These are phyloP conservation scores for Polytolypa hystricis DNA, from an alignment of 2,329 filamentous ascomycete genomes.

Conservation along the genomic window DNA sequence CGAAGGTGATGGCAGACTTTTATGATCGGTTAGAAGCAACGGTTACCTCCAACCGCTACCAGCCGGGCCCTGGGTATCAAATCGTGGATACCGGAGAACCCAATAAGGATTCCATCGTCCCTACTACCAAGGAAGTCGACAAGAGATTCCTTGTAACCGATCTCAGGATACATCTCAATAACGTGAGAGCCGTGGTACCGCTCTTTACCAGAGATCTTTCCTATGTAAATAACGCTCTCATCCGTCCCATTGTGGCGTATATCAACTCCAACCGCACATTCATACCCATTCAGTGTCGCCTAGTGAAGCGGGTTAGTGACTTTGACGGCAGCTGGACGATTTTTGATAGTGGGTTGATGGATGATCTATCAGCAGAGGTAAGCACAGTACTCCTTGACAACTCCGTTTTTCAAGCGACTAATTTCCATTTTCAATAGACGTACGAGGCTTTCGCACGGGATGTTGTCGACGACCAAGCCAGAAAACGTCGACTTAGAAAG, in stretches of 20 bases:
- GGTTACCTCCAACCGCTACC: slow-evolving; percentile 64
- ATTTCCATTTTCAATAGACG: slow-evolving; percentile 40
- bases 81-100: slow-evolving; percentile 15
- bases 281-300: slow-evolving; percentile 87
- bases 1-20: slow-evolving; percentile 92
- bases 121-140: slow-evolving; percentile 39
- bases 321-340: slow-evolving; percentile 95
- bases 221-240: slow-evolving; percentile 90
- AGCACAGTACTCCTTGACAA: slow-evolving; percentile 13
- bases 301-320: slow-evolving; percentile 78
- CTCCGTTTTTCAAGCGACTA: not conserved
- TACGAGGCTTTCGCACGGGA: slow-evolving; percentile 90
- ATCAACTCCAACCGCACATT: slow-evolving; percentile 94
- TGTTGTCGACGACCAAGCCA: slow-evolving; percentile 78
- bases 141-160: slow-evolving; percentile 86
- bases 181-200: slow-evolving; percentile 84
- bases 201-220: slow-evolving; percentile 85
- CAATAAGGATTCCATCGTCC: slow-evolving; percentile 13
- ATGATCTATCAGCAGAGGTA: slow-evolving; percentile 78
- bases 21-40: slow-evolving; percentile 93
- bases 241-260: slow-evolving; percentile 92
- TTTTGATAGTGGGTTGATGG: slow-evolving; percentile 87
- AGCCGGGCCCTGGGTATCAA: slow-evolving; percentile 12
- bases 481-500: slow-evolving; percentile 80
- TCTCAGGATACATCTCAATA: slow-evolving; percentile 86